phyloP scores from a whole-genome alignment of 2,329 filamentous ascomycete species.

The Curvularia spicifera region DNA sequence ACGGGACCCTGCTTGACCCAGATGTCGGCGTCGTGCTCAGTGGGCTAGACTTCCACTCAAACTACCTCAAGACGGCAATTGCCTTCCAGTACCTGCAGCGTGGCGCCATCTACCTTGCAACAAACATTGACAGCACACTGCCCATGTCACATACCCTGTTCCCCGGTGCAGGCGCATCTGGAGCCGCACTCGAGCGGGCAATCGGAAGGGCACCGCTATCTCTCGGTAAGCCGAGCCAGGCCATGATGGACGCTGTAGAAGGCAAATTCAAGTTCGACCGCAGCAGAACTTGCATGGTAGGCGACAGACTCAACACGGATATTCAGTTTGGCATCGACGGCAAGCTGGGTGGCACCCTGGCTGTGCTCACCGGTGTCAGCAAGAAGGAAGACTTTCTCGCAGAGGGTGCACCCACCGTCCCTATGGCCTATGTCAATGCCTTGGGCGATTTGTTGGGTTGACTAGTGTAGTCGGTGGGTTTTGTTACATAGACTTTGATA shows the following conservation, averaged over 20 bases:
- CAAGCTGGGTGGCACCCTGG: slow-evolving; percentile 86
- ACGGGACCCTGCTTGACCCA: slow-evolving; percentile 77
- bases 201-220: slow-evolving; percentile 71
- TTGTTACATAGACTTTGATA: too few relatives aligned
- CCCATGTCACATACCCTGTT: slow-evolving; percentile 84
- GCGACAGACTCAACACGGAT: slow-evolving; percentile 91
- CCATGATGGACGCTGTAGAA: slow-evolving; percentile 99
- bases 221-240: slow-evolving; percentile 93
- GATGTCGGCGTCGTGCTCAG: slow-evolving; percentile 89
- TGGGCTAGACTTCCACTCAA: slow-evolving; percentile 92
- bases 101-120: slow-evolving; percentile 87
- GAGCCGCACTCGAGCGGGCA: slow-evolving; percentile 73
- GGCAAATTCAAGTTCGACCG: slow-evolving; percentile 92
- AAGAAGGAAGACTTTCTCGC: slow-evolving; percentile 84
- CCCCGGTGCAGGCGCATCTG: slow-evolving; percentile 85
- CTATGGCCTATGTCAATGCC: slow-evolving; percentile 82
- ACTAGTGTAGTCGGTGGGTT: neutral
- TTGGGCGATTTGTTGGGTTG: slow-evolving; percentile 72
- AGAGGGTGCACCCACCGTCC: slow-evolving; percentile 70
- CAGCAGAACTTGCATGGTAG: slow-evolving; percentile 89
- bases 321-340: slow-evolving; percentile 95
- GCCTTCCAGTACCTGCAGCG: slow-evolving; percentile 84
- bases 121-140: slow-evolving; percentile 89
- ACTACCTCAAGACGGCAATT: slow-evolving; percentile 87
- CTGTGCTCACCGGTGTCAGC: slow-evolving; percentile 87